Conservation (phyloP, 345 rosid genomes). For the Dipteronia sinensis region DNA sequence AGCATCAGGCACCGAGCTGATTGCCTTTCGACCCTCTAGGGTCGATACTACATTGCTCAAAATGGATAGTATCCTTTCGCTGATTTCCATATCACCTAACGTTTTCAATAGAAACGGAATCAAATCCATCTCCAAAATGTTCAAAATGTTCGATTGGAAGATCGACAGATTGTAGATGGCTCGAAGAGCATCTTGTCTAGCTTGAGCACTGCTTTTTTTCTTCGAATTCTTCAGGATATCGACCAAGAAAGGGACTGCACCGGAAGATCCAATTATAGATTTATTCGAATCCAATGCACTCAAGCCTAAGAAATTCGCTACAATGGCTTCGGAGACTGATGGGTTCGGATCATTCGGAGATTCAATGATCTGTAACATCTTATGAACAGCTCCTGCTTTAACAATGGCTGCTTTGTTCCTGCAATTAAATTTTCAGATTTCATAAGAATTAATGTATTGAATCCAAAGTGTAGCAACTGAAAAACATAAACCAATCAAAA, state of each 20-base stretch:
- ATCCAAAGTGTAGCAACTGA: background rate
- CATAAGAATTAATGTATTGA: too few species aligned
- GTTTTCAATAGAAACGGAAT: conserved; percentile 55
- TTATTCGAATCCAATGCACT: conserved; percentile 91
- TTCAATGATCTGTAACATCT: conserved; percentile 83
- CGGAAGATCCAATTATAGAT: conserved; percentile 88
- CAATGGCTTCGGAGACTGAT: conserved; percentile 74
- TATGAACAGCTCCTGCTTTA: conserved; percentile 96
- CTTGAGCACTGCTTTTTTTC: conserved; percentile 53
- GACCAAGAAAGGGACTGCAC: conserved; percentile 80
- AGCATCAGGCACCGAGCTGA: conserved; percentile 58
- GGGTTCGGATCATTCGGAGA: conserved; percentile 47
- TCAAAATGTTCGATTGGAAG: conserved; percentile 53
- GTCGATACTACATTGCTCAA: conserved; percentile 79
- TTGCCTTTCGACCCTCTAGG: conserved; percentile 81
- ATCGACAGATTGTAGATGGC: conserved; percentile 91
- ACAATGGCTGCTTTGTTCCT: conserved; percentile 99
- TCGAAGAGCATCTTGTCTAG: conserved; percentile 81
- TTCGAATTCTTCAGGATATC: conserved; percentile 50
- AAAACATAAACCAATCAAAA: conserved; percentile 7
- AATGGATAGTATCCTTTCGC: conserved; percentile 81
- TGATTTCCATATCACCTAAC: conserved; percentile 89
- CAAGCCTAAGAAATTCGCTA: conserved; percentile 90
- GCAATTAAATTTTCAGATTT: conserved; percentile 18
- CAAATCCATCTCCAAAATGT: conserved; percentile 63